Base-by-base conservation (phyloP, 169 alveolate species). In the Amoebophrya sp. region DNA sequence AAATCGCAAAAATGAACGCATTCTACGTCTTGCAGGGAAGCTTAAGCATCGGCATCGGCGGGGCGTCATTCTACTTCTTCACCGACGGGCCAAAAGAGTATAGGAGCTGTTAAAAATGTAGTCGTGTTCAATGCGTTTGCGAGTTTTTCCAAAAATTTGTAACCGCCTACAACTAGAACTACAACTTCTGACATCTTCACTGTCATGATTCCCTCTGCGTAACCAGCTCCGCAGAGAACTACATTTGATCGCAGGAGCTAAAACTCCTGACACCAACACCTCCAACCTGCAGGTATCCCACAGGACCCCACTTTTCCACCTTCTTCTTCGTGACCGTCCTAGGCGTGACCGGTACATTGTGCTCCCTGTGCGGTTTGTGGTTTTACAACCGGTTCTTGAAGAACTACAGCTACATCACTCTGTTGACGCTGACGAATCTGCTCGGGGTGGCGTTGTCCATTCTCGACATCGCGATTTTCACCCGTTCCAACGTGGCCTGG, bases 401-500 rank as follows among this genome's bases (percentile, higher is more conserved):
- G 7, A 89, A 93, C 40, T 93, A 92, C 92, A 77, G 77, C 77
- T 93, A 90, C 91, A 90, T 89, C 10, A 90, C 88, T 39, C 90
- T 93, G 23, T 89, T 93, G 25, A 32, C 90, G 55, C 89, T 66
- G 89, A 89, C 93, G 90, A 93, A 91, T 89, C 2, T 89, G 40
- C 89, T 91, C 25, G 40, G 92, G 25, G 83, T 89, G n/a, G 0
- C 77, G 38, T 77, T 93, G 47, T 54, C 93, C 35, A 33, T 90
- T 23, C 77, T 91, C 7, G 93, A 93, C 41, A 40, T 89, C 40
- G 23, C 91, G 40, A 55, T 93, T 66, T 93, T 91, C 89, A 47
- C 92, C 47, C 93, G 94, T n/a, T 89, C 55, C 90, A 93, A 93
- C 90, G 77, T 89, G 77, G 77, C 88, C 32, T 35, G 88, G 77